Evolutionary conservation across 176 grass and related monocot species (phyloP).

Genomic region (Sorghum bicolor): Sorghum_bicolor_NCBIv3 NC_012870.2:18138001-18138500

Average conservation of each 20-base stretch:
- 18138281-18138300: conserved; percentile 80
- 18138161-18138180: conserved; percentile 29
- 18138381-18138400: conserved; percentile 38
- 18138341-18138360: conserved; percentile 35
- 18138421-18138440: conserved; percentile 35
- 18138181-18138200: conserved; percentile 48
- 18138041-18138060: conserved; percentile 6
- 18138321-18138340: conserved; percentile 56
- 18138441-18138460: conserved; percentile 76
- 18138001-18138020: not conserved
- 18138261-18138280: conserved; percentile 62
- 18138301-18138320: conserved; percentile 82
- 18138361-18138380: conserved; percentile 3
- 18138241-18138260: conserved; percentile 83
- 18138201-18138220: conserved; percentile 74
- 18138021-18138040: not conserved
- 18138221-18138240: conserved; percentile 69
- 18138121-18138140: not conserved
- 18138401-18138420: conserved; percentile 33
- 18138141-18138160: not conserved
- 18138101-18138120: conserved; percentile 1
- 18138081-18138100: conserved; percentile 8
- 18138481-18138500: conserved; percentile 86
- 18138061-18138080: not conserved
- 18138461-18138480: conserved; percentile 92